Base-by-base conservation (phyloP, 768 basidiomycete species). In the Crassisporium funariophilum region DNA sequence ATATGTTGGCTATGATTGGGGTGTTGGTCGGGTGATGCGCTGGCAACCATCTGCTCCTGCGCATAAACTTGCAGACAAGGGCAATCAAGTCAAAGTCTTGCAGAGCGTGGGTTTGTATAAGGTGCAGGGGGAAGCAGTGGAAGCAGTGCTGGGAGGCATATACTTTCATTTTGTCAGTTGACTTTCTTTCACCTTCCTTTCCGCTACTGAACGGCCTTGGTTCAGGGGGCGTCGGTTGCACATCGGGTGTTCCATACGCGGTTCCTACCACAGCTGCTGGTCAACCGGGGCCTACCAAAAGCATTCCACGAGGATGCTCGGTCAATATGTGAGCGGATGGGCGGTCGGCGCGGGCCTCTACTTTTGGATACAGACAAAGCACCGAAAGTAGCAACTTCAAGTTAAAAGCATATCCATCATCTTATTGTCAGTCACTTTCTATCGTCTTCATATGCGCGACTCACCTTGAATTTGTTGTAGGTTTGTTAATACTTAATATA, bases 101-200 rank as follows among this genome's bases (percentile, higher is more conserved):
- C 68, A 66, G 50, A 73, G 77, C 31, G 78, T 85, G 2, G 90
- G 89, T 2, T 61, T 91, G 44, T 84, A 84, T 56, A 91, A 91
- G 56, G 82, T 91, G 15, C 79, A 84, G 57, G 90, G 90, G 1
- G 83, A 87, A 47, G 76, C 83, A 0, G 86, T 91, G 4, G 82
- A 86, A 54, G 90, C 86, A 2, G 72, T 90, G 12, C 65, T 91
- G 22, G 90, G 90, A 17, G 87, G 83, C 5, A 76, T 91, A 10
- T 89, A 82, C 57, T 81, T 85, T 57, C 88, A 93, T 70, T 88
- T 84, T 63, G 90, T 92, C 58, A 48, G 88, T 42, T n/a, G 24
- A 42, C 54, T n/a, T n/a, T 34, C 29, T 39, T 31, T 27, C 7
- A 37, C 23, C 19, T 12, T 22, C 33, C 13, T 29, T 25, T 35